Conservation (phyloP, 345 rosid genomes). For the Cardamine resedifolia region DNA sequence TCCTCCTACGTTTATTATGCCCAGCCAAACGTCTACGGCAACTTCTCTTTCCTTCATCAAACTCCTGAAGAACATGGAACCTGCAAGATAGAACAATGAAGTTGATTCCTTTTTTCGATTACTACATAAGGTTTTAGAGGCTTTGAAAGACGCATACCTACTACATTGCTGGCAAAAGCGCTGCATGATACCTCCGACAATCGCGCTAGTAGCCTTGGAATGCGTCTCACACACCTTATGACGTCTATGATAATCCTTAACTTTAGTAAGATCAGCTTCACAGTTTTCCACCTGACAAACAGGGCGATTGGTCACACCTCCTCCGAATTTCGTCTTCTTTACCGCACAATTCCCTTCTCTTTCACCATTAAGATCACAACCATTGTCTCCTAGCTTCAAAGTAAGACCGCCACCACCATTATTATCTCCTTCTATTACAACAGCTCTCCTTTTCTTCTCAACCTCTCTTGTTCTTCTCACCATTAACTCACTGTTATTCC, state of each 20-base stretch:
- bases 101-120: not conserved
- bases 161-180: conserved; percentile 99
- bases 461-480: conserved; percentile 40
- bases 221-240: conserved; percentile 98
- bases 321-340: conserved; percentile 71
- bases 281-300: conserved; percentile 95
- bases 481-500: conserved; percentile 52
- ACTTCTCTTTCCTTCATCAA: conserved; percentile 99
- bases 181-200: conserved; percentile 88
- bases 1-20: conserved; percentile 95
- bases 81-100: conserved; percentile 38
- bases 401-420: conserved; percentile 55
- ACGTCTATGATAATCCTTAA: conserved; percentile 95
- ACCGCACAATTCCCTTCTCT: conserved; percentile 54
- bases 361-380: conserved; percentile 41
- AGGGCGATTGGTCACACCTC: conserved; percentile 56
- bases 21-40: conserved; percentile 99
- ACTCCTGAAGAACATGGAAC: conserved; percentile 96
- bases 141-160: conserved; percentile 51
- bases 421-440: conserved; percentile 56
- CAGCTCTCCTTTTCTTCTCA: conserved; percentile 67
- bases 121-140: not conserved
- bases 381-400: conserved; percentile 74
- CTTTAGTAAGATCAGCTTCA: conserved; percentile 85
- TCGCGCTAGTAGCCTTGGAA: conserved; percentile 86